Conservation (phyloP, 768 basidiomycete genomes). For the Polyporus arcularius region DNA sequence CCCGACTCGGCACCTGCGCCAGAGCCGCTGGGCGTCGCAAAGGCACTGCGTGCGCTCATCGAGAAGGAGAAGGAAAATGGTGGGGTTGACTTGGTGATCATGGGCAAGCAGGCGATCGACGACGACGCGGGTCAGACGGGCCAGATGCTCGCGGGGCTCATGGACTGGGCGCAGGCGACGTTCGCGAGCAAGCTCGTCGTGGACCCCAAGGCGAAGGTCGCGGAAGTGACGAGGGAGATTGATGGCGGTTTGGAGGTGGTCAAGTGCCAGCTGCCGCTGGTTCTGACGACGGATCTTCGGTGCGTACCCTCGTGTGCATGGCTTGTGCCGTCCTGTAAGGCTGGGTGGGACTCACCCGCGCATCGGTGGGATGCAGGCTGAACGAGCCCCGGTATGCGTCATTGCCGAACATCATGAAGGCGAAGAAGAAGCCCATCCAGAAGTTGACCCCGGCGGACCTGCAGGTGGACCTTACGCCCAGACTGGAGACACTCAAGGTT, state of each 20-base stretch:
- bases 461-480: conserved; percentile 79
- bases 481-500: conserved; percentile 84
- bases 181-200: conserved; percentile 89
- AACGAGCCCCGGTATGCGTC: conserved; percentile 95
- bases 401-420: conserved; percentile 97
- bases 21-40: conserved; percentile 91
- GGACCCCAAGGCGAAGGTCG: conserved; percentile 61
- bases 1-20: conserved; percentile 72
- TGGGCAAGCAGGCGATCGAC: conserved; percentile 99
- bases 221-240: conserved; percentile 82
- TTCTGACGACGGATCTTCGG: conserved; percentile 93
- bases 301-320: conserved; percentile 37
- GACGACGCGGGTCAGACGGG: conserved; percentile 95
- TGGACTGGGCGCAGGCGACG: conserved; percentile 93
- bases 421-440: conserved; percentile 97
- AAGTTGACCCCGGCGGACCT: conserved; percentile 80
- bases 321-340: background rate
- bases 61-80: conserved; percentile 54
- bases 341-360: background rate
- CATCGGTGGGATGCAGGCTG: background rate
- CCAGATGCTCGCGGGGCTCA: conserved; percentile 93
- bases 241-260: conserved; percentile 93
- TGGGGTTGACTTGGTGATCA: conserved; percentile 83
- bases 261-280: conserved; percentile 73
- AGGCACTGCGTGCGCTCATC: conserved; percentile 78